phyloP scores from a whole-genome alignment of 2,329 filamentous ascomycete genomes.

The Sporothrix luriei region DNA sequence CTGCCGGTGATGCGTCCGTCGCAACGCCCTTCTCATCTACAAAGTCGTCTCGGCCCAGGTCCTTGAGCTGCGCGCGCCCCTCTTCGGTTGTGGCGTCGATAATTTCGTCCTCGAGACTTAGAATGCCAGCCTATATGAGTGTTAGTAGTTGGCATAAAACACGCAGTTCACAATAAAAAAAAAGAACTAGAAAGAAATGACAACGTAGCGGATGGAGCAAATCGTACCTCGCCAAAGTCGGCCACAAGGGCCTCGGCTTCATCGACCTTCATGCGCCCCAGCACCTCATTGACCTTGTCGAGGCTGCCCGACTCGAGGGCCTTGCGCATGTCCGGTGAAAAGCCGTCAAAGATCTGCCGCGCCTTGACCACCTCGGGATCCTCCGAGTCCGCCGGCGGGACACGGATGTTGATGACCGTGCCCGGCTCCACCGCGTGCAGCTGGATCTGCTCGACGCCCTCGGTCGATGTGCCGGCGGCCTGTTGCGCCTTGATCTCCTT shows the following conservation, averaged over 20 bases:
- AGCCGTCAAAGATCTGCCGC: conserved; percentile 78
- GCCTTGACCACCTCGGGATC: conserved; percentile 64
- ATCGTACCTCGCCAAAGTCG: conserved; percentile 65
- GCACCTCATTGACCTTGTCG: conserved; percentile 83
- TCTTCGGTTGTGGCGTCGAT: conserved; percentile 93
- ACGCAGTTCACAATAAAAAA: not conserved
- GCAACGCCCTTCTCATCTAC: conserved; percentile 27
- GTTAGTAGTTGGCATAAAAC: not conserved
- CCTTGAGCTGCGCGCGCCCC: conserved; percentile 74
- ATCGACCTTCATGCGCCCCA: conserved; percentile 80
- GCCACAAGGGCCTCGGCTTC: conserved; percentile 82
- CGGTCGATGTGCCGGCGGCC: conserved; percentile 45
- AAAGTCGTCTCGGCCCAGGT: conserved; percentile 58
- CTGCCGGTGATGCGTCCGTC: not conserved
- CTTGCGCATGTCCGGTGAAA: conserved; percentile 74
- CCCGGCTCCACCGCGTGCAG: conserved; percentile 93
- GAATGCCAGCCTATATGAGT: conserved; percentile 40
- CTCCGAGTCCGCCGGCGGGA: conserved; percentile 61
- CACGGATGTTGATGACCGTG: conserved; percentile 84
- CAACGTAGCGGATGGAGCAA: not conserved
- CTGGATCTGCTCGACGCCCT: conserved; percentile 92
- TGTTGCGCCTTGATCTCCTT: conserved; percentile 66
- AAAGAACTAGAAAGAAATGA: too few relatives aligned
- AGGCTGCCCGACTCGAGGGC: conserved; percentile 87
- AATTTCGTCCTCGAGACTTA: conserved; percentile 89